Conservation (phyloP, 306 rosid species). For the Rubus idaeus region DNA sequence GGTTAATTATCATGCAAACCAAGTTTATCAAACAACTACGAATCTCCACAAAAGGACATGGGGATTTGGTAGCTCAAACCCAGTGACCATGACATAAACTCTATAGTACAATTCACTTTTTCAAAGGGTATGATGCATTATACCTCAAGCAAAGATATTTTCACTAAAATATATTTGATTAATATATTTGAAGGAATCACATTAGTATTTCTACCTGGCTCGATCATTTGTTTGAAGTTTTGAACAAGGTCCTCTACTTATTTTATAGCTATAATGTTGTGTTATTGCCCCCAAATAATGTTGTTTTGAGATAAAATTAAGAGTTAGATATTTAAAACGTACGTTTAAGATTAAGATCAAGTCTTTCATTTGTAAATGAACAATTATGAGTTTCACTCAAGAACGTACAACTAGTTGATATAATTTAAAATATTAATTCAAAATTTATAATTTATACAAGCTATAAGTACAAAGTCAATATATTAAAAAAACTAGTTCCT, state of each 20-base stretch:
- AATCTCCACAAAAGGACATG: slow-evolving; percentile 51
- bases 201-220: background rate
- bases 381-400: too few species aligned
- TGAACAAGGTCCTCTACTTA: background rate
- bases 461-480: too few species aligned
- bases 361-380: too few species aligned
- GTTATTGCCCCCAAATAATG: too few species aligned
- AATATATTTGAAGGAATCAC: background rate
- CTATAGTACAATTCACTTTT: background rate
- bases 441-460: too few species aligned
- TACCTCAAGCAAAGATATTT: background rate
- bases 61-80: slow-evolving; percentile 66
- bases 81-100: slow-evolving; percentile 31
- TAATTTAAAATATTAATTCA: too few species aligned
- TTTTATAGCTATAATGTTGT: too few species aligned
- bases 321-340: too few species aligned
- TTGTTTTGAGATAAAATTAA: too few species aligned
- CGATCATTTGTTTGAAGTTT: background rate
- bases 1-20: slow-evolving; percentile 43
- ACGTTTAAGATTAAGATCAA: too few species aligned
- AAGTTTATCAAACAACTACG: slow-evolving; percentile 21
- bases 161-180: background rate
- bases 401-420: too few species aligned
- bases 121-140: slow-evolving; percentile 1
- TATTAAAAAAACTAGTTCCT: too few species aligned